Evolutionary conservation across 2,329 filamentous ascomycete species (phyloP), one percentile per base, ranked within the genome.

Genomic region (Fusarium fujikuroi): DNA sequence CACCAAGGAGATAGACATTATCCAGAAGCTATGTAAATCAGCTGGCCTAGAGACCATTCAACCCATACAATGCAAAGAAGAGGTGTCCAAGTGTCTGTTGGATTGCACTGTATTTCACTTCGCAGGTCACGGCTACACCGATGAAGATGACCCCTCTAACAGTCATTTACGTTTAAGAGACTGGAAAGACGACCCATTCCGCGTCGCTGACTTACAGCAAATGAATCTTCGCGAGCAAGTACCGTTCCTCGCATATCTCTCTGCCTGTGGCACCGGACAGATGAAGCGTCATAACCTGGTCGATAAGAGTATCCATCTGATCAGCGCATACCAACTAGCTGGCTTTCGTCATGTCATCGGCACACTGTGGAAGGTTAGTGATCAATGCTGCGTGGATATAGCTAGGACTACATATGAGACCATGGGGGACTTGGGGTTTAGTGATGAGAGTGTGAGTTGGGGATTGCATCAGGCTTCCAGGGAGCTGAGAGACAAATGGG

Each of bases 21-120:
- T 52, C 1, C 8, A 25, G 2, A 14, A 12, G 0, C 9, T 25
- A 0, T 36, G 49, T 5, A 6, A 19, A 3, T 25, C 12, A 52
- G 4, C 11, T 0, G n/a, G 32, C 0, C 0, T 52, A 2, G 2
- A 15, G 0, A 36, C n/a, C 0, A 11, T 9, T 0, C n/a, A 2
- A 7, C 16, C 32, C 0, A 21, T 7, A 0, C 11, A 16, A 10
- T 0, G 21, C 0, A 52, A 52, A 10, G 21, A 36, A 7, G 16
- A n/a, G 4, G 21, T 50, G 0, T 32, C 9, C 1, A 2, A 19
- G 21, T 3, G 2, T 2, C 7, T 50, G 3, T 1, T 23, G 3
- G 11, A 4, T 1, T 50, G 30, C 2, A 18, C 7, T 3, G 2
- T 50, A 0, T 52, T 52, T 1, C 49, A 52, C 49, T 36, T 52